Percentiles rank a stretch among this genome's conserved stretches.
phyloP scores from a whole-genome alignment of 2,329 filamentous ascomycete genomes.

The Aspergillus sp. region DNA sequence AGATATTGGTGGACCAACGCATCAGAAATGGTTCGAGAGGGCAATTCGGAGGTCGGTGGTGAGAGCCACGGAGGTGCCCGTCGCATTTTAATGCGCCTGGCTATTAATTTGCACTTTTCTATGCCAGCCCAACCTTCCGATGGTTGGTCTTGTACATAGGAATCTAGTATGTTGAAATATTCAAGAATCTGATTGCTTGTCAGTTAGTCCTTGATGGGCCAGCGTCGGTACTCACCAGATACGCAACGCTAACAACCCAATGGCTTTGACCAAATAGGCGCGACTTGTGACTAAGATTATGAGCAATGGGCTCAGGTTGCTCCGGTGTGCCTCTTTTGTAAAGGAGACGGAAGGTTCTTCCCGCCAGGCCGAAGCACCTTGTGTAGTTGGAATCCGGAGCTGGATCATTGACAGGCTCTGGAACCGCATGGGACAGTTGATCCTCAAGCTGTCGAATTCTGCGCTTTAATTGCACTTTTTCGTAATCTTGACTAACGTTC shows the following conservation, averaged over 20 bases:
- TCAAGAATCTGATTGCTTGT: conserved; percentile 16
- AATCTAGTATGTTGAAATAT: conserved; percentile 47
- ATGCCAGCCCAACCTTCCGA: conserved; percentile 41
- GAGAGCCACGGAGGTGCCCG: conserved; percentile 52
- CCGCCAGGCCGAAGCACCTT: background rate
- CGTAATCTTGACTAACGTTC: background rate
- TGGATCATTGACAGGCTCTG: background rate
- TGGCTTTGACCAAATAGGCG: background rate
- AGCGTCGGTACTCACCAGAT: background rate
- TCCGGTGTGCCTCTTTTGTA: background rate
- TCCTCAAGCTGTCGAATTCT: background rate
- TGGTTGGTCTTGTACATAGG: conserved; percentile 35
- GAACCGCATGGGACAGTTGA: background rate
- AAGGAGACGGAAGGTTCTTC: background rate
- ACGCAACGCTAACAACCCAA: background rate
- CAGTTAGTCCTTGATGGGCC: background rate
- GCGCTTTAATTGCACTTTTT: background rate
- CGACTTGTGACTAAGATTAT: background rate
- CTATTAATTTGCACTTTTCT: conserved; percentile 55
- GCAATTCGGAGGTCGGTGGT: conserved; percentile 44
- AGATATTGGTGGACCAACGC: conserved; percentile 55
- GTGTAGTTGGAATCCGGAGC: background rate
- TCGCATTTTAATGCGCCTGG: conserved; percentile 53
- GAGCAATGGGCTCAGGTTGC: background rate
- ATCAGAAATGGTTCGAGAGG: conserved; percentile 45